Percentiles rank a stretch among this genome's conserved stretches.
Evolutionary conservation across 495 filamentous ascomycete genomes (phyloP).

Genomic region (Xylaria sp.): DNA sequence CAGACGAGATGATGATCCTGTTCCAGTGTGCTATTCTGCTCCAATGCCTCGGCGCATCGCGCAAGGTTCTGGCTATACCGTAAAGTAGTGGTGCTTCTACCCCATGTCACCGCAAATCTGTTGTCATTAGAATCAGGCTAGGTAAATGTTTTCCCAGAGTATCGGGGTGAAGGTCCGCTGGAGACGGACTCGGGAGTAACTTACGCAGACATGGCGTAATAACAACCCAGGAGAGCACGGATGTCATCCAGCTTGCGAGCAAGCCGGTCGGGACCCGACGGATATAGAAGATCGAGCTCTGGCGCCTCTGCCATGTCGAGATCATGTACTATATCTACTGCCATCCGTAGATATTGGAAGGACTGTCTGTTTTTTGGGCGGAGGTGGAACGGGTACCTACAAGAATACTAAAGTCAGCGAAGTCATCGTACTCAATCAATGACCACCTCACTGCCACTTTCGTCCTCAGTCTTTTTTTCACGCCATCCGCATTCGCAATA

Average conservation of each 20-base stretch:
- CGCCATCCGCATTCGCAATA: neutral
- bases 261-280: constrained; percentile 21
- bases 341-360: constrained; percentile 55
- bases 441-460: neutral
- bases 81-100: constrained; percentile 32
- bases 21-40: constrained; percentile 36
- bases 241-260: constrained; percentile 44
- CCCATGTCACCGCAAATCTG: constrained; percentile 47
- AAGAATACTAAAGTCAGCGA: neutral
- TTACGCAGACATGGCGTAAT: constrained; percentile 47
- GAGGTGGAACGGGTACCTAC: constrained; percentile 58
- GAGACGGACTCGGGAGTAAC: constrained; percentile 6
- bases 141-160: neutral
- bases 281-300: constrained; percentile 29
- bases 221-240: constrained; percentile 48
- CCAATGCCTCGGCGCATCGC: constrained; percentile 45
- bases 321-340: constrained; percentile 53
- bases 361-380: constrained; percentile 53
- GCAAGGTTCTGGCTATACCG: constrained; percentile 44
- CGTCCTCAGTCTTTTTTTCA: neutral
- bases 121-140: neutral
- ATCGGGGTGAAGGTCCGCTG: neutral
- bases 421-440: neutral
- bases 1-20: constrained; percentile 50
- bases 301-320: constrained; percentile 50